These are phyloP conservation scores for Trifolium dubium DNA, from an alignment of 306 rosid genomes.

Conservation along the genomic window DNA sequence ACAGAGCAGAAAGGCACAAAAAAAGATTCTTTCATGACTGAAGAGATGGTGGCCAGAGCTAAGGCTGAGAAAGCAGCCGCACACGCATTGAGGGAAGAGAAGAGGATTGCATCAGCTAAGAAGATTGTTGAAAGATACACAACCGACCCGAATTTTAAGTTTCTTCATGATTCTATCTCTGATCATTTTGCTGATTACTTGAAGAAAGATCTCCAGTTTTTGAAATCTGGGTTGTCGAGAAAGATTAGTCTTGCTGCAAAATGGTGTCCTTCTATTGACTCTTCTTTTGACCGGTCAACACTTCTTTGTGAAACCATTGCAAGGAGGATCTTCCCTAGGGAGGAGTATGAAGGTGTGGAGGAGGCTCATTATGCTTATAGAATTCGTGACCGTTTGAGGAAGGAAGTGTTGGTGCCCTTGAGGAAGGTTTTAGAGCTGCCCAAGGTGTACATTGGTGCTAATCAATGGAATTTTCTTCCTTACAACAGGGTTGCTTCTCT, in stretches of 20 bases:
- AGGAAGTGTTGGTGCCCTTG: slow-evolving; percentile 63
- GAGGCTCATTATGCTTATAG: slow-evolving; percentile 75
- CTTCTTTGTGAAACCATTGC: slow-evolving; percentile 71
- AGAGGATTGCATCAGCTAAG: slow-evolving; percentile 31
- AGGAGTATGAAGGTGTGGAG: slow-evolving; percentile 62
- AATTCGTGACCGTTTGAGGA: slow-evolving; percentile 68
- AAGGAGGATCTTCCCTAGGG: slow-evolving; percentile 56
- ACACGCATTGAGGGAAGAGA: slow-evolving; percentile 44
- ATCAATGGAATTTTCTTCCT: slow-evolving; percentile 55
- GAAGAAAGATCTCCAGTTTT: slow-evolving; percentile 52
- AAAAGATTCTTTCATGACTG: background rate
- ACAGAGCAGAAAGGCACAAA: background rate
- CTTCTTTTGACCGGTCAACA: slow-evolving; percentile 61
- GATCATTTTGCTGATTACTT: slow-evolving; percentile 60
- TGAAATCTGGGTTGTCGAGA: slow-evolving; percentile 34
- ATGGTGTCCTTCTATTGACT: slow-evolving; percentile 81
- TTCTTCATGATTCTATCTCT: slow-evolving; percentile 56
- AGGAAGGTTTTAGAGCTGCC: slow-evolving; percentile 69
- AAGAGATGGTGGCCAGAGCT: slow-evolving; percentile 15
- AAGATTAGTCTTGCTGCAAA: slow-evolving; percentile 68
- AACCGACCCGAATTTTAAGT: slow-evolving; percentile 35
- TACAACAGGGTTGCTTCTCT: slow-evolving; percentile 70
- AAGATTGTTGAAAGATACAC: background rate
- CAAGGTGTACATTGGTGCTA: slow-evolving; percentile 67
- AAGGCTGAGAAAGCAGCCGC: slow-evolving; percentile 49